Conservation (phyloP, 352 stramenopile genomes). For the Pythium plurisporium region DNA sequence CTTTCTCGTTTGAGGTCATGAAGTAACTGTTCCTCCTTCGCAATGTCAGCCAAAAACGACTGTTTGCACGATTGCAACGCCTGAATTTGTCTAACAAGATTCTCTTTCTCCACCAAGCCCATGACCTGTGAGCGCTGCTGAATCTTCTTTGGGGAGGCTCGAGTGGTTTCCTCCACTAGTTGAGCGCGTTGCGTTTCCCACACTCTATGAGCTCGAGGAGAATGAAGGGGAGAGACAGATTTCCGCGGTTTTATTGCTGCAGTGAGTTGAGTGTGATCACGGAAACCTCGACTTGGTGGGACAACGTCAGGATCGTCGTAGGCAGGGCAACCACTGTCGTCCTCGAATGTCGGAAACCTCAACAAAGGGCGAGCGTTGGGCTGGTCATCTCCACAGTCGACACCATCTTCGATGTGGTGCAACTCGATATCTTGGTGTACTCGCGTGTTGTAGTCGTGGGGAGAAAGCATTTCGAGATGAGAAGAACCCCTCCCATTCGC, state of each 20-base stretch:
- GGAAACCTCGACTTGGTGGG: background rate
- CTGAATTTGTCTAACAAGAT: slow-evolving; percentile 48
- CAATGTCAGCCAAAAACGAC: slow-evolving; percentile 54
- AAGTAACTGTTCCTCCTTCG: slow-evolving; percentile 57
- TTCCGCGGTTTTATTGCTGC: too few species aligned
- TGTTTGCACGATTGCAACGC: slow-evolving; percentile 63
- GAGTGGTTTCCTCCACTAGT: background rate
- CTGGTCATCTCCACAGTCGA: background rate
- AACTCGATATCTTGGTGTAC: background rate
- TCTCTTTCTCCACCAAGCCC: slow-evolving; percentile 35
- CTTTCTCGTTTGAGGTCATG: slow-evolving; percentile 54
- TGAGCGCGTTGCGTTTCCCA: slow-evolving; percentile 7
- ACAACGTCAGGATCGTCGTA: slow-evolving; percentile 36
- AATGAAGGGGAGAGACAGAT: background rate
- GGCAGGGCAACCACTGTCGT: slow-evolving; percentile 49
- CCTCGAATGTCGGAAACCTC: slow-evolving; percentile 48
- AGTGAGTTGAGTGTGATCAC: background rate
- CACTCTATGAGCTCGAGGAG: background rate
- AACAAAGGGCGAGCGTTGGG: background rate
- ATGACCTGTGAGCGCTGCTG: slow-evolving; percentile 18
- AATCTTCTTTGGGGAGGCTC: background rate
- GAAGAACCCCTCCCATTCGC: too few species aligned
- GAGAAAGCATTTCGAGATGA: slow-evolving; percentile 4
- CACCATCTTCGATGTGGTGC: background rate
- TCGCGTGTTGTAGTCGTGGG: background rate